Base-by-base conservation (phyloP, 2,329 filamentous ascomycete species). In the Erysiphe pisi region DNA sequence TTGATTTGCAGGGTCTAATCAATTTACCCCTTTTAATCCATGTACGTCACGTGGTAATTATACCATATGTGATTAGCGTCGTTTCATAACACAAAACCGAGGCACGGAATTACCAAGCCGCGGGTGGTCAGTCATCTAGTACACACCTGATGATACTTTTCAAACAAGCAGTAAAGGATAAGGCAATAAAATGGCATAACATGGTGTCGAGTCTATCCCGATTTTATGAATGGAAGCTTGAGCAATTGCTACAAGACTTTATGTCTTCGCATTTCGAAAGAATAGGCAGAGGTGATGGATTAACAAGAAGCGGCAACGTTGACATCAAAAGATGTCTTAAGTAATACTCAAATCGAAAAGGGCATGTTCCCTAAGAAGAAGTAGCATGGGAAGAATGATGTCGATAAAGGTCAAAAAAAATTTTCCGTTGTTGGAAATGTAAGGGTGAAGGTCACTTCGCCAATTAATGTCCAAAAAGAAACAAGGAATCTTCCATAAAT, bases 141-240 rank as follows among this genome's bases (percentile, higher is more conserved):
- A 16, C 49, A 16, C 49, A 52, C 22, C 49, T 71, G 6, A 43
- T 71, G 68, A 71, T 71, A 25, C 36, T 71, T 22, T 71, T 43
- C 36, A 71, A 71, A 43, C 68, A 71, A 71, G 68, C 68, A 4
- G 68, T 71, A 12, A 71, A 71, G 40, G 31, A 71, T 25, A 71
- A 43, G 25, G 31, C 31, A 25, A 4, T 0, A 18, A 22, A 16
- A 8, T 71, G 68, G 18, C 40, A 71, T 22, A 18, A 45, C 16
- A 71, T 71, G 68, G 40, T 71, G 43, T 71, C 28, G 12, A 71
- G 20, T 25, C 3, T 71, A 20, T 9, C 68, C 25, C 31, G 36
- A 71, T 71, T 71, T 18, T 7, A 71, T 40, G 68, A 36, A 36
- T 36, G 31, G 31, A 36, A 36, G 31, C 31, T 36, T 36, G 31